These are phyloP conservation scores for Russula olivacea DNA, from an alignment of 768 basidiomycete species.

Conservation along the genomic window DNA sequence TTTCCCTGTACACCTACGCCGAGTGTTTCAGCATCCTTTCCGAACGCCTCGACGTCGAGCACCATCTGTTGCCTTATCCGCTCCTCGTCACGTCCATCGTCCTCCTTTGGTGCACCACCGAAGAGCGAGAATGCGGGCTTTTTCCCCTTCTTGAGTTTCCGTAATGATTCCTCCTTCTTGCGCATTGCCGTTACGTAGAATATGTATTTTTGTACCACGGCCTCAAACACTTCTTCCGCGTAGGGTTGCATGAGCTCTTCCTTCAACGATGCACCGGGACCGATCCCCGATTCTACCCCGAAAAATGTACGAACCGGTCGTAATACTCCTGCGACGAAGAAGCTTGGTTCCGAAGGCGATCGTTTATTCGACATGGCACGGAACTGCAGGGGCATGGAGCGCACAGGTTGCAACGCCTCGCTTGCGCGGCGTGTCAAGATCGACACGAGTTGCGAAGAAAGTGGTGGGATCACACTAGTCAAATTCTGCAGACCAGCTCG, in stretches of 20 bases:
- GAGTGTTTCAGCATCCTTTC: constrained; percentile 63
- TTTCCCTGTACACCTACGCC: constrained; percentile 56
- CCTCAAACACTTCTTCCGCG: constrained; percentile 62
- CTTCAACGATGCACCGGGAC: constrained; percentile 55
- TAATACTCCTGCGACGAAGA: constrained; percentile 77
- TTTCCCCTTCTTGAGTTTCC: constrained; percentile 82
- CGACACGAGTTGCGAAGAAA: constrained; percentile 57
- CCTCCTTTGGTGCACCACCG: constrained; percentile 48
- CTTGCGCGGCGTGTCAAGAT: constrained; percentile 78
- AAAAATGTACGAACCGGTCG: constrained; percentile 77
- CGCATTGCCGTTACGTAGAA: constrained; percentile 76
- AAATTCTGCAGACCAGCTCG: constrained; percentile 46
- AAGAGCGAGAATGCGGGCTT: constrained; percentile 78
- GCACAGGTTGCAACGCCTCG: constrained; percentile 77
- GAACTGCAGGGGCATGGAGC: constrained; percentile 86
- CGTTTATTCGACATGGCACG: constrained; percentile 76
- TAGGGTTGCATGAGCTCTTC: constrained; percentile 46
- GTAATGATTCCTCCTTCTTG: constrained; percentile 87
- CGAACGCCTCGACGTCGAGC: constrained; percentile 80
- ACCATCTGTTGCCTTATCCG: constrained; percentile 82
- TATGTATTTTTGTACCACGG: constrained; percentile 63
- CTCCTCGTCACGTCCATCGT: constrained; percentile 82
- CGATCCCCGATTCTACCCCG: constrained; percentile 48
- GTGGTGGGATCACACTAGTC: constrained; percentile 45
- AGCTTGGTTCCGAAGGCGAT: constrained; percentile 71